A percentile compares a stretch with the other conserved stretches of the same genome.
Conservation (phyloP, 495 filamentous ascomycete species). For the Wilcoxina mikolae region DNA sequence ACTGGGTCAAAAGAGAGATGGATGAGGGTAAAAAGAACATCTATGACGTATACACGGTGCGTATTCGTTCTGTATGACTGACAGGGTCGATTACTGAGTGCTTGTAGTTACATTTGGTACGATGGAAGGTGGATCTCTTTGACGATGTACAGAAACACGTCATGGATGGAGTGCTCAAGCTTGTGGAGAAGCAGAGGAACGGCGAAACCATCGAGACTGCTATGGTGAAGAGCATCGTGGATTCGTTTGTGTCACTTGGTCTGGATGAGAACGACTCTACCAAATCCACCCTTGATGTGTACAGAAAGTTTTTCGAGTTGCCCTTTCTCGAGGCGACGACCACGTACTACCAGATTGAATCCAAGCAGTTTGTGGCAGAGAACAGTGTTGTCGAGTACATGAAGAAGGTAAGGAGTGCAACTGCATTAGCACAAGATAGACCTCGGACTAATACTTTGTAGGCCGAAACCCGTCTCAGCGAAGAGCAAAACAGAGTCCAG, state of each 20-base stretch:
- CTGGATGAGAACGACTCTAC: slow-evolving; percentile 84
- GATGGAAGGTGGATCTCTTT: slow-evolving; percentile 89
- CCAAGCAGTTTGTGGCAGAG: slow-evolving; percentile 82
- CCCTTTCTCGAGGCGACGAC: slow-evolving; percentile 80
- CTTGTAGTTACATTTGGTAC: slow-evolving; percentile 60
- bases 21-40: slow-evolving; percentile 98
- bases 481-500: slow-evolving; percentile 87
- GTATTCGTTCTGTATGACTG: not conserved
- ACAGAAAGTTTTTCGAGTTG: slow-evolving; percentile 75
- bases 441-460: slow-evolving; percentile 4
- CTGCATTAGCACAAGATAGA: not conserved
- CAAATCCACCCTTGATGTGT: slow-evolving; percentile 91
- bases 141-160: slow-evolving; percentile 65
- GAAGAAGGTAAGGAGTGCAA: slow-evolving; percentile 52
- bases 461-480: slow-evolving; percentile 74
- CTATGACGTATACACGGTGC: slow-evolving; percentile 82
- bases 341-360: slow-evolving; percentile 79
- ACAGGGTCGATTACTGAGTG: not conserved
- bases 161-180: slow-evolving; percentile 85
- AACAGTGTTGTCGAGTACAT: slow-evolving; percentile 99
- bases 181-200: slow-evolving; percentile 94
- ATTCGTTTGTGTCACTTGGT: slow-evolving; percentile 90
- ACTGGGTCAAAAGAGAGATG: slow-evolving; percentile 98
- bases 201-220: slow-evolving; percentile 95
- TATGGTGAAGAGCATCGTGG: slow-evolving; percentile 93